phyloP scores from a whole-genome alignment of 352 stramenopile species.

The Peronospora belbahrii region DNA sequence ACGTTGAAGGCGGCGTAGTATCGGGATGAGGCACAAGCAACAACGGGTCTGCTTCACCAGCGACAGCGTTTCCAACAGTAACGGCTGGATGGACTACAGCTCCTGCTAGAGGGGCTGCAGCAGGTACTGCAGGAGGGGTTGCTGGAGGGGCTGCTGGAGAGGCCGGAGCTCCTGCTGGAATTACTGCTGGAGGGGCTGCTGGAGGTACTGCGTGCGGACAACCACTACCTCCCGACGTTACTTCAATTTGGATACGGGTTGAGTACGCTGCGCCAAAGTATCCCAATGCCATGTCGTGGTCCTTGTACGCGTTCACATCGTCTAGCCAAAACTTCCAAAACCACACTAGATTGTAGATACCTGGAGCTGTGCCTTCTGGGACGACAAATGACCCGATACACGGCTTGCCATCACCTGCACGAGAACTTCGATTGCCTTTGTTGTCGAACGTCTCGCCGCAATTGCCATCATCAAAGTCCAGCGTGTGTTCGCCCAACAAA shows the following conservation, averaged over 20 bases:
- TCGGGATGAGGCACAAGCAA: neutral
- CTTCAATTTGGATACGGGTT: neutral
- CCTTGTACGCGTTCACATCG: constrained; percentile 35
- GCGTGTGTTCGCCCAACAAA: constrained; percentile 37
- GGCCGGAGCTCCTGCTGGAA: no score
- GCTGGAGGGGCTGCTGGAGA: neutral
- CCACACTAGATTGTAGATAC: constrained; percentile 64
- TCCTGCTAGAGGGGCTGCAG: neutral
- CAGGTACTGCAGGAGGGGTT: neutral
- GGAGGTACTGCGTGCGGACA: neutral
- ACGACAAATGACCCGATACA: constrained; percentile 51
- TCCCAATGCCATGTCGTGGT: constrained; percentile 37
- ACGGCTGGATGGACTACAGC: no score
- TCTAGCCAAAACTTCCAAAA: constrained; percentile 68
- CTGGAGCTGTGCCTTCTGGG: constrained; percentile 30
- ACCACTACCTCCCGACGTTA: neutral
- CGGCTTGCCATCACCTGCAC: constrained; percentile 51
- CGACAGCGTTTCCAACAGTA: neutral
- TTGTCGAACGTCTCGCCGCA: constrained; percentile 47
- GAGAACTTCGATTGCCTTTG: constrained; percentile 33
- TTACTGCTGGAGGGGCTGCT: neutral
- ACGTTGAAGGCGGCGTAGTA: neutral
- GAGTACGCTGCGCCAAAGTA: constrained; percentile 66
- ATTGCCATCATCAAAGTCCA: constrained; percentile 53
- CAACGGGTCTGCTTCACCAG: neutral